phyloP scores from a whole-genome alignment of 345 rosid genomes.

The Syzygium grande region DNA sequence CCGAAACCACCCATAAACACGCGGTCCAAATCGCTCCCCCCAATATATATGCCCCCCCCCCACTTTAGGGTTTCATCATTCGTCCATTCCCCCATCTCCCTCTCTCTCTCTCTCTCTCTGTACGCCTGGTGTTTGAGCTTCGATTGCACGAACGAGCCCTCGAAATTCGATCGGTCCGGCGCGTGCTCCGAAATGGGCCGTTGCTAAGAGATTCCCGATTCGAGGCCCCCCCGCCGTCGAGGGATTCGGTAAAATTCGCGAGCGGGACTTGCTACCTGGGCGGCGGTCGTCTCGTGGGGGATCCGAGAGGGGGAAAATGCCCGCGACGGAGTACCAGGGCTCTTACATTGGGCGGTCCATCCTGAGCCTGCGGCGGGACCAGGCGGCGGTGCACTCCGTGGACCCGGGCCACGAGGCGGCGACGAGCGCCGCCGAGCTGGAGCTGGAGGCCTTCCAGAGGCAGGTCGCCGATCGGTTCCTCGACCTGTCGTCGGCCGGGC shows the following conservation, averaged over 20 bases:
- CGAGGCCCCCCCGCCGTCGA: not conserved
- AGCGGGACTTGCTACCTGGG: not conserved
- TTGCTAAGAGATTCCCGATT: not conserved
- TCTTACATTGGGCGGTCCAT: slow-evolving; percentile 28
- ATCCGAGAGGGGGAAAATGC: not conserved
- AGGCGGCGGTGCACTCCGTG: slow-evolving; percentile 30
- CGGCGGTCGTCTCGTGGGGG: no score
- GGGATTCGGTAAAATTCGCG: not conserved
- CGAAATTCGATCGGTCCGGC: not conserved
- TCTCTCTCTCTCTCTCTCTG: not conserved
- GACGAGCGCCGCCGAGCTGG: slow-evolving; percentile 24
- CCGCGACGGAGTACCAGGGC: slow-evolving; percentile 12
- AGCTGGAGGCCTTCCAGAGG: slow-evolving; percentile 55
- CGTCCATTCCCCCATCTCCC: not conserved
- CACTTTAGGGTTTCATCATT: not conserved
- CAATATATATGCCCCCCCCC: slow-evolving; percentile 1
- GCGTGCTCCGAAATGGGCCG: not conserved
- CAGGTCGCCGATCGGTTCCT: slow-evolving; percentile 49
- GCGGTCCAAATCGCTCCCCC: not conserved
- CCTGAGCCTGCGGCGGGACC: slow-evolving; percentile 31
- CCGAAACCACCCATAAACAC: not conserved
- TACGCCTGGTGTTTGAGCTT: not conserved
- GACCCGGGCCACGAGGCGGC: slow-evolving; percentile 17
- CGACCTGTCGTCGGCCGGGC: slow-evolving; percentile 26
- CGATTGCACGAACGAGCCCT: not conserved